Percentiles rank a stretch among this genome's conserved stretches.
Evolutionary conservation across 305 asterid genomes (phyloP).

Genomic region (Fraxinus greggii): DNA sequence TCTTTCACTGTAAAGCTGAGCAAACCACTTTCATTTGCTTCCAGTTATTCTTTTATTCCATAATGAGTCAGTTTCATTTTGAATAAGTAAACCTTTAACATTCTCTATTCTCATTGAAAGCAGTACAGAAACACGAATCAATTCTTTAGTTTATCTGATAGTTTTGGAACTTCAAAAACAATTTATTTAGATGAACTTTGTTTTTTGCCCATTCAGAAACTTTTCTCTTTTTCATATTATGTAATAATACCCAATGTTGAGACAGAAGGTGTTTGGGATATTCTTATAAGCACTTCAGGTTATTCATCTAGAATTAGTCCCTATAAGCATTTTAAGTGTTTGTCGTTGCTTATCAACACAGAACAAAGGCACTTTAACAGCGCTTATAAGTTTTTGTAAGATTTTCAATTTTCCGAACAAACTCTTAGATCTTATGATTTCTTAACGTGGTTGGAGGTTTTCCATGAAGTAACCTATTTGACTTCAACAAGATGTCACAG

Average conservation of each 20-base stretch:
- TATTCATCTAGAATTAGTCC: not conserved
- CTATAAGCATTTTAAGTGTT: not conserved
- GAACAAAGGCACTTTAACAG: not conserved
- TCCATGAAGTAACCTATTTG: not conserved
- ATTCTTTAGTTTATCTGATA: not conserved
- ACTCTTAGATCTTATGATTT: not conserved
- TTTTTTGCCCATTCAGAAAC: conserved; percentile 9
- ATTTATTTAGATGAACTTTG: not conserved
- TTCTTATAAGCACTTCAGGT: not conserved
- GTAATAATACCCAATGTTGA: conserved; percentile 15
- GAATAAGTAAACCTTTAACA: not conserved
- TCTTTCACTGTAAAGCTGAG: conserved; percentile 6
- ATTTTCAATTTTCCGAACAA: not conserved
- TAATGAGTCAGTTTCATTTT: conserved; percentile 2
- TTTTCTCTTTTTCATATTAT: not conserved
- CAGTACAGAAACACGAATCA: not conserved
- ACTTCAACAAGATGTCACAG: not conserved
- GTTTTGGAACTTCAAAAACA: not conserved
- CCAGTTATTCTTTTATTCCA: not conserved
- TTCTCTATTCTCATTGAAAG: conserved; percentile 12
- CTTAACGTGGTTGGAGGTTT: not conserved
- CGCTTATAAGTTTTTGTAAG: not conserved
- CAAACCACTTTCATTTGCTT: not conserved
- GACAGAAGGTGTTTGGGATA: not conserved
- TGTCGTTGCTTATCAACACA: not conserved